Evolutionary conservation across 192 early-diverging fungal species (phyloP).

Genomic region (Oehlia diaphana): DNA sequence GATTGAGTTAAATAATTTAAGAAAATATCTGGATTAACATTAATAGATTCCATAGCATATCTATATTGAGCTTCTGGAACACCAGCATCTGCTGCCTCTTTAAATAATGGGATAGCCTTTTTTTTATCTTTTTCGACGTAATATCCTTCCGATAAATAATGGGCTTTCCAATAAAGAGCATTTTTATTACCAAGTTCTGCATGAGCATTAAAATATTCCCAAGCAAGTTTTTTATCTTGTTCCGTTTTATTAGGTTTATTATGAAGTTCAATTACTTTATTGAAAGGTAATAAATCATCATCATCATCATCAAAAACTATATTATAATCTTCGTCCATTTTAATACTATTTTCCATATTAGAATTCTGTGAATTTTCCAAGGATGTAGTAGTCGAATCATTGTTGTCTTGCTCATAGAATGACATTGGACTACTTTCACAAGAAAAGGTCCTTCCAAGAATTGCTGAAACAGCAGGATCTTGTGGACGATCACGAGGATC

Average conservation of each 20-base stretch:
- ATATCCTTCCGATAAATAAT: slow-evolving; percentile 25
- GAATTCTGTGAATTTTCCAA: background rate
- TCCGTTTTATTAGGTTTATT: too few relatives aligned
- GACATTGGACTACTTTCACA: background rate
- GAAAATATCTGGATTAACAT: too few relatives aligned
- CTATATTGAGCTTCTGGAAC: slow-evolving; percentile 12
- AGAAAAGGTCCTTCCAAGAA: background rate
- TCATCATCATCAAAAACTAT: background rate
- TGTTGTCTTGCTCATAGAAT: background rate
- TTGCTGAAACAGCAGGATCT: background rate
- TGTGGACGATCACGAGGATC: background rate
- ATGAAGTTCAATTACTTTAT: background rate
- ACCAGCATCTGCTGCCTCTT: slow-evolving; percentile 20
- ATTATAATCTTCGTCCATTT: background rate
- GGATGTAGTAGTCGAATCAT: background rate
- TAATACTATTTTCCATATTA: background rate
- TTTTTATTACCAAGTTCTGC: background rate
- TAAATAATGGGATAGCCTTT: background rate
- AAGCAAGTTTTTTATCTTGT: background rate
- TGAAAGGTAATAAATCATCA: background rate
- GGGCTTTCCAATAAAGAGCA: slow-evolving; percentile 17
- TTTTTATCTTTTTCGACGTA: background rate
- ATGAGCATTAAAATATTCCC: slow-evolving; percentile 20
- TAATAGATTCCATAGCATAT: background rate
- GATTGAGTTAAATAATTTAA: too few relatives aligned